Base-by-base conservation (phyloP, 1,139 yeast species). In the Debaryomycetaceae sp. region DNA sequence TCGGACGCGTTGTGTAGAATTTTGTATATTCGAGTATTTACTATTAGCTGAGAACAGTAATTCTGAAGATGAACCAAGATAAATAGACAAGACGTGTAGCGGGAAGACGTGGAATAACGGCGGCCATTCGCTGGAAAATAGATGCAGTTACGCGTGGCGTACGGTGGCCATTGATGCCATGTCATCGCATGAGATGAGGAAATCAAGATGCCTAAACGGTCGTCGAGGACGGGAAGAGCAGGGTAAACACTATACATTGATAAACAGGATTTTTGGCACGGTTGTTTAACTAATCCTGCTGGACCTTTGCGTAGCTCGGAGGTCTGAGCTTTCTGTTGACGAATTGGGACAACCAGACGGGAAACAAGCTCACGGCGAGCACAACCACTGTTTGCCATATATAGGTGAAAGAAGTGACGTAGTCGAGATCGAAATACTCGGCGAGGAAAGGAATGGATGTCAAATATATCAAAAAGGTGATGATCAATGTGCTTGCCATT, bases 301-400 rank as follows among this genome's bases (percentile, higher is more conserved):
- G 97, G 41, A 93, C 98, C 62, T 93, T 93, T n/a, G 98, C 98
- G 64, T 95, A 93, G 60, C 87, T 90, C 36, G 99, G 99, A 6
- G 99, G 99, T 52, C 90, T 80, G 46, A 95, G 65, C 52, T 75
- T 81, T 50, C 96, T 76, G 58, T 85, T 81, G 24, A 91, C 68
- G 6, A 87, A 75, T 62, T 87, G 87, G 4, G 83, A 83, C 3
- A 86, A 68, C 97, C 97, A 91, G 1, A 95, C 96, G 1, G 99
- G 99, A 41, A 90, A 68, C 50, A 93, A 72, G 14, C 97, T 87
- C 6, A 88, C 70, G 0, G 80, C 72, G 41, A 90, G 67, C 14
- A 89, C 84, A 9, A 85, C 68, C 4, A 75, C 65, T 13, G 81
- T 66, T 60, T 87, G 91, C 87, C 96, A 88, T 46, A 76, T 69